These are phyloP conservation scores for Diaporthe aspalathi DNA, from an alignment of 2,329 filamentous ascomycete genomes.

Conservation along the genomic window DNA sequence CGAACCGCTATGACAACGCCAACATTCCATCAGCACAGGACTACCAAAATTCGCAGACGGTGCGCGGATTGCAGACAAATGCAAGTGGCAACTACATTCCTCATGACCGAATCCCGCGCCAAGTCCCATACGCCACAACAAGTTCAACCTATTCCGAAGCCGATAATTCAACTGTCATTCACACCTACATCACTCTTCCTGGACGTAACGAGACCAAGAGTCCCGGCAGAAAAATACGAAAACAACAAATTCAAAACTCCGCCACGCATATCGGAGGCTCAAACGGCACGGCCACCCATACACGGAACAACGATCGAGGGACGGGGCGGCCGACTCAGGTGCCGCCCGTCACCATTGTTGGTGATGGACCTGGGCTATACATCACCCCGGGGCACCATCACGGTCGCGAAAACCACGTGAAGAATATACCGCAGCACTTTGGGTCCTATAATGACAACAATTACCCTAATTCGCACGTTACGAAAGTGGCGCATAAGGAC, in stretches of 20 bases:
- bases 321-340: not conserved
- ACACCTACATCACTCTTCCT: not conserved
- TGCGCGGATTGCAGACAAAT: not conserved
- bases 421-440: not conserved
- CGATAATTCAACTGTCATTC: not conserved
- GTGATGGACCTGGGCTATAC: not conserved
- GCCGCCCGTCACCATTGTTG: not conserved
- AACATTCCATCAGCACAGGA: not conserved
- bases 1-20: not conserved
- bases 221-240: not conserved
- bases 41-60: not conserved
- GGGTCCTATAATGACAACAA: not conserved
- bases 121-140: not conserved
- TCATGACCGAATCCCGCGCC: not conserved
- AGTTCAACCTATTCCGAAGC: not conserved
- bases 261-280: not conserved
- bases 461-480: not conserved
- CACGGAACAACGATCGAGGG: not conserved
- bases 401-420: not conserved
- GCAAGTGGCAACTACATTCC: not conserved
- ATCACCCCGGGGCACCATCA: not conserved
- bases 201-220: not conserved
- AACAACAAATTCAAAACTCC: not conserved
- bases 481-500: not conserved
- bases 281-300: not conserved